phyloP scores from a whole-genome alignment of 495 filamentous ascomycete species.

The Penicillium lagena region DNA sequence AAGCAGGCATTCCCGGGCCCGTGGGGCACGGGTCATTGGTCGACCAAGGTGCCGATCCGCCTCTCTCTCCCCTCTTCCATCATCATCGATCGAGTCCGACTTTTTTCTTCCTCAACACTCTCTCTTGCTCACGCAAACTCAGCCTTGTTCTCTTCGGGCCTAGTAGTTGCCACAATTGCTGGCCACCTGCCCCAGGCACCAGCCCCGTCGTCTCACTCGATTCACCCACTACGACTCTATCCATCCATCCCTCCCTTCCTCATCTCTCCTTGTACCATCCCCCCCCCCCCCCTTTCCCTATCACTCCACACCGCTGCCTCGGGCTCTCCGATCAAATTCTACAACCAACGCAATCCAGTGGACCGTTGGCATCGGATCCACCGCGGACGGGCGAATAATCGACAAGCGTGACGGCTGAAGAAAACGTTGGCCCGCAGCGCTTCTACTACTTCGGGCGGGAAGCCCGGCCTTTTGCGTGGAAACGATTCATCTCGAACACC shows the following conservation, averaged over 20 bases:
- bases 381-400: too few relatives aligned
- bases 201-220: constrained; percentile 9
- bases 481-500: not conserved
- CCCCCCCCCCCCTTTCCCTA: not conserved
- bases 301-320: not conserved
- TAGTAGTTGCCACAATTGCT: not conserved
- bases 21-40: constrained; percentile 6
- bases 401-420: too few relatives aligned
- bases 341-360: too few relatives aligned
- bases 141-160: not conserved
- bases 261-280: too few relatives aligned
- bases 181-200: too few relatives aligned
- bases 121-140: not conserved
- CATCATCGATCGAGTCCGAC: constrained; percentile 1
- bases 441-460: not conserved
- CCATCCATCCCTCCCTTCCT: not conserved
- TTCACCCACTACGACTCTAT: not conserved
- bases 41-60: constrained; percentile 1
- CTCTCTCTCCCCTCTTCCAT: constrained; percentile 9
- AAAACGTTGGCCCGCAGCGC: too few relatives aligned
- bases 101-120: not conserved
- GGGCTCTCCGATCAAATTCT: too few relatives aligned
- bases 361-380: too few relatives aligned
- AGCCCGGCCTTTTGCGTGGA: constrained; percentile 2
- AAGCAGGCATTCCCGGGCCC: constrained; percentile 4